Percentiles rank a stretch among this genome's conserved stretches.
phyloP scores from a whole-genome alignment of 1,284 basidiomycete genomes.

The Stygiomarasmius scandens region DNA sequence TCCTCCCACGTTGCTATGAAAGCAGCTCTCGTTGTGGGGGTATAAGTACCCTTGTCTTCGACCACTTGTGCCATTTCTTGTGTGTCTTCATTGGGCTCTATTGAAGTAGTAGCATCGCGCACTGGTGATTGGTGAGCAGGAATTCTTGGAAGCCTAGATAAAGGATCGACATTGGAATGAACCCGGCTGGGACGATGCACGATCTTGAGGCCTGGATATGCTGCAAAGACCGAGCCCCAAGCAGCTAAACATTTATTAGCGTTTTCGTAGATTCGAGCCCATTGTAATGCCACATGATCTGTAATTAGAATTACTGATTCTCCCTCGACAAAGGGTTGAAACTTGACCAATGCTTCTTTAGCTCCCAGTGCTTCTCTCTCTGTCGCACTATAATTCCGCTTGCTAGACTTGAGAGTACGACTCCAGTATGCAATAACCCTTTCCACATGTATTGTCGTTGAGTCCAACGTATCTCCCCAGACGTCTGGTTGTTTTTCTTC shows the following conservation, averaged over 20 bases:
- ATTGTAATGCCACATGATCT: slow-evolving; percentile 35
- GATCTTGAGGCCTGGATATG: slow-evolving; percentile 30
- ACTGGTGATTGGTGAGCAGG: no score
- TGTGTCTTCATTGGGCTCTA: no score
- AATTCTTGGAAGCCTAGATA: slow-evolving; percentile 6
- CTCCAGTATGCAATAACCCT: slow-evolving; percentile 36
- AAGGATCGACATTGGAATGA: slow-evolving; percentile 35
- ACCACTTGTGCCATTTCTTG: no score
- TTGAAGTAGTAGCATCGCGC: no score
- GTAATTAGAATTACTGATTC: slow-evolving; percentile 27
- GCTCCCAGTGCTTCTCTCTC: no score
- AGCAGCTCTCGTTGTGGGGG: no score
- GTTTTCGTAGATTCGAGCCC: slow-evolving; percentile 33
- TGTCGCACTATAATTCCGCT: slow-evolving; percentile 12
- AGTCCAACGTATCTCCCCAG: no score
- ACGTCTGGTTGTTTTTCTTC: no score
- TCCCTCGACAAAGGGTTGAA: slow-evolving; percentile 26
- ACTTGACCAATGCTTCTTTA: slow-evolving; percentile 33
- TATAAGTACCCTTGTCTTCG: no score
- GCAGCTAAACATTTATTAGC: slow-evolving; percentile 27
- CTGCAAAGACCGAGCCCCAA: slow-evolving; percentile 31
- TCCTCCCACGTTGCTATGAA: no score
- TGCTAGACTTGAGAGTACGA: slow-evolving; percentile 16
- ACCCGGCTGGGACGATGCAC: slow-evolving; percentile 29
- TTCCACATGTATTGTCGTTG: no score